Conservation (phyloP, 176 grass and related monocot species). For the Eragrostis curvula region DNA sequence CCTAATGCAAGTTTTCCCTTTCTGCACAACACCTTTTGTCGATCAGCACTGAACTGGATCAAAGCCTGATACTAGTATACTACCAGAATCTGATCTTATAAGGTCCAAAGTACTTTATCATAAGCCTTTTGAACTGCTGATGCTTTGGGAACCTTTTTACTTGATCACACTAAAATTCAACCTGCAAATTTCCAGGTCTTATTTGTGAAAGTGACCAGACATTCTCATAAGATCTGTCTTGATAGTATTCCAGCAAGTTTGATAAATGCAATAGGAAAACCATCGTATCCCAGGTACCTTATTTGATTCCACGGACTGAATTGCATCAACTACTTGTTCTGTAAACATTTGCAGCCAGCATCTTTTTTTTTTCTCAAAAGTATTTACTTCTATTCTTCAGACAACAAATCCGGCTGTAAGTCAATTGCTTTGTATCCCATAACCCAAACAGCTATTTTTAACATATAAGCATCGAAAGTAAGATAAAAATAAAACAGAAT, state of each 20-base stretch:
- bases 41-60: no score
- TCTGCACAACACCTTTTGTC: no score
- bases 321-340: neutral
- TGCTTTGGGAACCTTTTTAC: neutral
- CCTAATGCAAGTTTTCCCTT: neutral
- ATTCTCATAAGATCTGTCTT: no score
- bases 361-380: neutral
- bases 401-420: neutral
- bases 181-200: neutral
- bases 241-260: no score
- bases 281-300: neutral
- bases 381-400: neutral
- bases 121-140: neutral
- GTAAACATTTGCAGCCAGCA: neutral
- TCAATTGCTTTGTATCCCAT: neutral
- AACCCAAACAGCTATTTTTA: neutral
- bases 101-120: neutral
- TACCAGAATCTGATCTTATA: neutral
- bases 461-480: constrained; percentile 11
- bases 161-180: neutral
- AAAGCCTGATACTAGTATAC: no score
- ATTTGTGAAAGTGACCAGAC: neutral
- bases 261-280: neutral
- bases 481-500: neutral
- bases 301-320: neutral